Base-by-base conservation (phyloP, 768 basidiomycete species). In the Termitomyces sp. region DNA sequence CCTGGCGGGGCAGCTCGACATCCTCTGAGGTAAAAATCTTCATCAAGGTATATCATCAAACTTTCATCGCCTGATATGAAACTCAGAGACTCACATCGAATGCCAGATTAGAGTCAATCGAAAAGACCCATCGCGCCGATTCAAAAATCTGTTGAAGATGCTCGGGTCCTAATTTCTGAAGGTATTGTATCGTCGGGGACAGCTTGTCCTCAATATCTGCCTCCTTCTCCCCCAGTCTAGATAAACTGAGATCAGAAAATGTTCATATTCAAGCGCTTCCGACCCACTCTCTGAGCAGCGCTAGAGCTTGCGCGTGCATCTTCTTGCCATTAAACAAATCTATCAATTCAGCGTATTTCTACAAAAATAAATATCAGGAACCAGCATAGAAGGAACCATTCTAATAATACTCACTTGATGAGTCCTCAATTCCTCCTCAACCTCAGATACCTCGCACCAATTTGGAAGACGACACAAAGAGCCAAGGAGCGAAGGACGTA, bases 21-120 rank as follows among this genome's bases (percentile, higher is more conserved):
- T 98, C 95, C 67, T 98, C 96, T 0, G 95, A 94, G 2, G 88
- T 93, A 68, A 98, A 99, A 44, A 99, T 93, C 94, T 97, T 44
- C 2, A 36, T 64, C 2, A 12, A 13, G 8, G 24, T 34, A 31
- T 20, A 44, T 20, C 22, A 44, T 20, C 22, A 57, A n/a, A 31
- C 36, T 15, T 53, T 1, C 30, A 27, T 12, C 15, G 58, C 9
- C 0, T 22, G 56, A 24, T 22, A 22, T n/a, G 13, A 3, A 31
- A 48, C 6, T 15, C 31, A 42, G 11, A 55, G 11, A 55, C 69
- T 36, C 63, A 87, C 95, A 75, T 94, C 81, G 60, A 98, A 87
- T 1, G 82, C 95, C 72, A 88, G 86, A 24, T 84, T 78, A 0
- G 78, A 74, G 65, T 95, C 83, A 20, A 81, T 77, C 31, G 90